Percentiles rank a stretch among this genome's conserved stretches.
phyloP scores from a whole-genome alignment of 2,329 filamentous ascomycete genomes.

The Alternaria sp. region DNA sequence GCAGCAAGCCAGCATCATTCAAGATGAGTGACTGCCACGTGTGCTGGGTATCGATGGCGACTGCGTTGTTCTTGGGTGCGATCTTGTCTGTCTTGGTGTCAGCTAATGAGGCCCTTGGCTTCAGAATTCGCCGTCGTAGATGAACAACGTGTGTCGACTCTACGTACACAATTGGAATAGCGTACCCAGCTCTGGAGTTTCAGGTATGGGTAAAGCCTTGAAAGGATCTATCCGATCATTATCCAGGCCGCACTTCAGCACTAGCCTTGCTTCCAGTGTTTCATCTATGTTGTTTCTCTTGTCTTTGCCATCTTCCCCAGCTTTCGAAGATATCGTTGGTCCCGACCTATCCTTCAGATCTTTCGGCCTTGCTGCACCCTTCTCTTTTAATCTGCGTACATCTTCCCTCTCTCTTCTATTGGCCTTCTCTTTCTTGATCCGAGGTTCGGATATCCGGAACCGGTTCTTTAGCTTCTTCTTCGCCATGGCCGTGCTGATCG shows the following conservation, averaged over 20 bases:
- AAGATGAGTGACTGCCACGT: constrained; percentile 34
- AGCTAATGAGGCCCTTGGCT: background rate
- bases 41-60: constrained; percentile 27
- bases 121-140: background rate
- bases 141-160: background rate
- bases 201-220: constrained; percentile 31
- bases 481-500: constrained; percentile 28
- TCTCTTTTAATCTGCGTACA: background rate
- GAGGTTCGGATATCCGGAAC: constrained; percentile 22
- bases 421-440: background rate
- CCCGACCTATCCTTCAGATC: background rate
- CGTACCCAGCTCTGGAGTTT: constrained; percentile 24
- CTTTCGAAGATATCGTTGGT: background rate
- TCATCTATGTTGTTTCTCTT: background rate
- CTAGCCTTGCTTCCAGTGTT: background rate
- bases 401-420: background rate
- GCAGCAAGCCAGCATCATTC: constrained; percentile 30
- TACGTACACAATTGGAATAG: constrained; percentile 34
- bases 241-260: constrained; percentile 15
- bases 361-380: background rate
- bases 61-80: constrained; percentile 21
- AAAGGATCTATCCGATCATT: constrained; percentile 31
- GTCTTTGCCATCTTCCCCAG: background rate
- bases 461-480: constrained; percentile 27
- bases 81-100: constrained; percentile 19